phyloP scores from a whole-genome alignment of 1,139 yeast genomes.

The Schwanniomyces etchellsii region DNA sequence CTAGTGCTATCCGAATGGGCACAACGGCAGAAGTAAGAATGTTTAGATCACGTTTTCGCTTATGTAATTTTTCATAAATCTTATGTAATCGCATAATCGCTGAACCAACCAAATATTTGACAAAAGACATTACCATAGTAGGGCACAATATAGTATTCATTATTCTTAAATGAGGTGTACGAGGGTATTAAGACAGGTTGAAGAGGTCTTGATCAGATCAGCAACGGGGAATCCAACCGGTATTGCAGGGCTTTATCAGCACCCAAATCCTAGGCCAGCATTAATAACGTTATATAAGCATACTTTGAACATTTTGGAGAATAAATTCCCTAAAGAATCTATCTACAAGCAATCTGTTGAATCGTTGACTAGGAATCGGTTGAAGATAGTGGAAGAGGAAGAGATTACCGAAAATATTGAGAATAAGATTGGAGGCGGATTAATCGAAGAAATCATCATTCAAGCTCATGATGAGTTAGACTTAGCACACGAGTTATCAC shows the following conservation, averaged over 20 bases:
- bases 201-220: conserved; percentile 61
- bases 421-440: conserved; percentile 71
- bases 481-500: conserved; percentile 63
- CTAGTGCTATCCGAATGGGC: too few species aligned
- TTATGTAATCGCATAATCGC: too few species aligned
- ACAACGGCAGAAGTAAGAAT: too few species aligned
- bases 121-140: background rate
- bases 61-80: too few species aligned
- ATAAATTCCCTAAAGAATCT: conserved; percentile 62
- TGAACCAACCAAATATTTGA: conserved; percentile 2
- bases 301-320: conserved; percentile 54
- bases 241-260: conserved; percentile 69
- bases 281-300: conserved; percentile 64
- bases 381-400: conserved; percentile 57
- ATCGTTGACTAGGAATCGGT: conserved; percentile 65
- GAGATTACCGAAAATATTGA: conserved; percentile 69
- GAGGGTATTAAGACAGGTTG: conserved; percentile 43
- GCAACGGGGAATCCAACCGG: conserved; percentile 75
- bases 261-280: conserved; percentile 83
- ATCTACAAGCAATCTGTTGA: conserved; percentile 76
- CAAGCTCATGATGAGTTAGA: conserved; percentile 82
- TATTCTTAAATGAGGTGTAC: conserved; percentile 32
- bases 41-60: too few species aligned
- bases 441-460: conserved; percentile 74
- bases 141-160: background rate